Evolutionary conservation across 176 grass and related monocot genomes (phyloP).

Genomic region (Urochloa ruziziensis): DNA sequence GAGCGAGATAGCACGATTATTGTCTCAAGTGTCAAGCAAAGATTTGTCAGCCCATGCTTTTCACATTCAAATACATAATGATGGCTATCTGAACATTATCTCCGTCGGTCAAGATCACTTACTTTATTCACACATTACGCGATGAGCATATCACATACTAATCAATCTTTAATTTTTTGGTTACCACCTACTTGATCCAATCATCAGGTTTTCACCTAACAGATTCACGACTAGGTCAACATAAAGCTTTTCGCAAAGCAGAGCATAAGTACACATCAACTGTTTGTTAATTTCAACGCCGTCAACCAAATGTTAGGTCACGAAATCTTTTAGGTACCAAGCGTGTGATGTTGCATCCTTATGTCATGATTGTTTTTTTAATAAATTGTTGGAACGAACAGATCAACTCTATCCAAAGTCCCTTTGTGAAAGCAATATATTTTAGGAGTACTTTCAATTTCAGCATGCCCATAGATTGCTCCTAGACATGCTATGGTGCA

Average conservation of each 20-base stretch:
- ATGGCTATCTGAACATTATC: slow-evolving; percentile 23
- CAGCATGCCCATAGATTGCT: slow-evolving; percentile 21
- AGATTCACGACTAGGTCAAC: neutral
- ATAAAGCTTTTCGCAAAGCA: slow-evolving; percentile 16
- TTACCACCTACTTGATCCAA: slow-evolving; percentile 6
- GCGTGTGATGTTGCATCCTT: slow-evolving; percentile 13
- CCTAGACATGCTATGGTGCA: neutral
- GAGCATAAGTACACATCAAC: slow-evolving; percentile 21
- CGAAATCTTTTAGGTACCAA: slow-evolving; percentile 15
- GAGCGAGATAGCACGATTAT: neutral
- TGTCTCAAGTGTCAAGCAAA: neutral
- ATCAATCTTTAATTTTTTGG: neutral
- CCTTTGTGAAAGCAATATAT: slow-evolving; percentile 24
- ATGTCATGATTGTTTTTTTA: neutral
- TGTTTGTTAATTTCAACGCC: slow-evolving; percentile 9
- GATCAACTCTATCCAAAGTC: neutral
- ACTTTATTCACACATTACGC: slow-evolving; percentile 9
- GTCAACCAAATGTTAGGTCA: slow-evolving; percentile 11
- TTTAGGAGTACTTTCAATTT: slow-evolving; percentile 19
- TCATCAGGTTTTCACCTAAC: neutral
- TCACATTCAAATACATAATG: neutral
- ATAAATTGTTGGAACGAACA: slow-evolving; percentile 20
- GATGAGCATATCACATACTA: neutral
- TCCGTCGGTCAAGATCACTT: slow-evolving; percentile 22
- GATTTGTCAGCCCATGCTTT: neutral